These are phyloP conservation scores for Orbilia javanica DNA, from an alignment of 2,329 filamentous ascomycete species.

Conservation along the genomic window DNA sequence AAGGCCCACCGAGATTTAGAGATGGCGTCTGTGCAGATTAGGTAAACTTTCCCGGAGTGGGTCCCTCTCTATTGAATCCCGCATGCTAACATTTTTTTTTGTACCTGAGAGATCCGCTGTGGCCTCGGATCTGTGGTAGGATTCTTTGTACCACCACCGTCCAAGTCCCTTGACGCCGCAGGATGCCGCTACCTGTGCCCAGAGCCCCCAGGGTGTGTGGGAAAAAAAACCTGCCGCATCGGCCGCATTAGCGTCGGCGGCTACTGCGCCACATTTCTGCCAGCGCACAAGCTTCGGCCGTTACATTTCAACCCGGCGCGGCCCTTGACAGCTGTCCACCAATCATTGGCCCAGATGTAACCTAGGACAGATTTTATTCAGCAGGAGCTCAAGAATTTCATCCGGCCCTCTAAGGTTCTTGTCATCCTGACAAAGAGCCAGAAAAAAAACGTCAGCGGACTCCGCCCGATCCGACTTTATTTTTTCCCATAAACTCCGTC, in stretches of 20 bases:
- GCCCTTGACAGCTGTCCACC: constrained; percentile 47
- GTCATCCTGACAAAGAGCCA: constrained; percentile 43
- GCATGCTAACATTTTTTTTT: constrained; percentile 21
- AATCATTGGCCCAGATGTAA: constrained; percentile 54
- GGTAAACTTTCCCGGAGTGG: constrained; percentile 49
- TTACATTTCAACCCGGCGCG: constrained; percentile 19
- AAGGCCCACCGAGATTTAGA: constrained; percentile 26
- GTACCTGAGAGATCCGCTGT: constrained; percentile 45
- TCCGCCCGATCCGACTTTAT: constrained; percentile 48
- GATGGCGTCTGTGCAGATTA: constrained; percentile 49
- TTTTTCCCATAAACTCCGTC: constrained; percentile 13
- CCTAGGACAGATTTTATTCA: constrained; percentile 34
- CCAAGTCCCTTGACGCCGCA: constrained; percentile 13
- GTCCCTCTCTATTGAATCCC: constrained; percentile 18
- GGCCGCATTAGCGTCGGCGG: constrained; percentile 31
- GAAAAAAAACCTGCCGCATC: constrained; percentile 30
- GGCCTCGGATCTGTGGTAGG: constrained; percentile 25
- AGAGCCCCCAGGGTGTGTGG: constrained; percentile 27
- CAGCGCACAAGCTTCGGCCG: constrained; percentile 30
- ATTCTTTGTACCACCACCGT: constrained; percentile 29
- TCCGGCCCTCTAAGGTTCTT: constrained; percentile 15
- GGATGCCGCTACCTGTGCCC: constrained; percentile 25
- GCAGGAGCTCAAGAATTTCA: constrained; percentile 33
- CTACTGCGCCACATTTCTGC: constrained; percentile 50
- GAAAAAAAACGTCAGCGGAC: constrained; percentile 52